phyloP scores from a whole-genome alignment of 1,284 basidiomycete genomes.

The Phellinidium pouzarii region DNA sequence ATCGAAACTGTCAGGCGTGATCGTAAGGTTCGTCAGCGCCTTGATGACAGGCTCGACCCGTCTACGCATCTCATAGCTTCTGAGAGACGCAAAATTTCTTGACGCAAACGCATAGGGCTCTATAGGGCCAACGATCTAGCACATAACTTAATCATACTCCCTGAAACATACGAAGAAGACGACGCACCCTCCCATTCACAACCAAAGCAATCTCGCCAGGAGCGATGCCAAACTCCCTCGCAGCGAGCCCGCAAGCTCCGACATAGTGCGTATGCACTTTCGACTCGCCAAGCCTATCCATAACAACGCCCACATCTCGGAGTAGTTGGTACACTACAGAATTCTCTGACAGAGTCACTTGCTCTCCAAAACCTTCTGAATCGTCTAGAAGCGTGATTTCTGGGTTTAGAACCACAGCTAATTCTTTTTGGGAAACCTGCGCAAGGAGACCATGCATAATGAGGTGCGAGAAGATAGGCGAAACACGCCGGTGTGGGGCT shows the following conservation, averaged over 20 bases:
- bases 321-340: slow-evolving; percentile 32
- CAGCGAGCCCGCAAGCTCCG: slow-evolving; percentile 38
- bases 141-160: slow-evolving; percentile 1
- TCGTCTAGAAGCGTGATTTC: slow-evolving; percentile 20
- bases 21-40: slow-evolving; percentile 51
- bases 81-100: slow-evolving; percentile 64
- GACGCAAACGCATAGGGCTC: slow-evolving; percentile 46
- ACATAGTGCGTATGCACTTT: slow-evolving; percentile 37
- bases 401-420: slow-evolving; percentile 7
- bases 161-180: neutral
- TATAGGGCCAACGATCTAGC: slow-evolving; percentile 63
- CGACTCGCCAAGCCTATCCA: slow-evolving; percentile 26
- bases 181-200: slow-evolving; percentile 75
- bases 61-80: slow-evolving; percentile 65
- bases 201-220: slow-evolving; percentile 58
- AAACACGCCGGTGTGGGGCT: slow-evolving; percentile 20
- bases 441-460: slow-evolving; percentile 34
- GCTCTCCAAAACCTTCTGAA: slow-evolving; percentile 24
- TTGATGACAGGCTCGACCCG: slow-evolving; percentile 62
- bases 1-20: slow-evolving; percentile 36
- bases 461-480: slow-evolving; percentile 38
- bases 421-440: slow-evolving; percentile 25
- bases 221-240: slow-evolving; percentile 46
- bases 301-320: slow-evolving; percentile 28
- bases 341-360: slow-evolving; percentile 33